Percentiles rank a stretch among this genome's conserved stretches.
Evolutionary conservation across 139 green algal genomes (phyloP).

Genomic region (Coelastrella sp.): DNA sequence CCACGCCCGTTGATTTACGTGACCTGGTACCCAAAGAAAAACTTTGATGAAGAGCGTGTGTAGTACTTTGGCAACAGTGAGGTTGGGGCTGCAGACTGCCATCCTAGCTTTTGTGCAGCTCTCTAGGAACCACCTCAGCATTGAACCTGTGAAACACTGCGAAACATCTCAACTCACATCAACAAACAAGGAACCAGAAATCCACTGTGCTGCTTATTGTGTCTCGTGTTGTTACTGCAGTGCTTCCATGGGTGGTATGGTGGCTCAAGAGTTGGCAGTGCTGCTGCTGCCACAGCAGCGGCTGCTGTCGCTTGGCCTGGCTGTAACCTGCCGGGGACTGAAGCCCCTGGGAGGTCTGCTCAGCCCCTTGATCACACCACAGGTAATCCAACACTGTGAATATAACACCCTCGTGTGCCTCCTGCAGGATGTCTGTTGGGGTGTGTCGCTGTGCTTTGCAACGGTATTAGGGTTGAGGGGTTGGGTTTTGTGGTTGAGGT

Average conservation of each 20-base stretch:
- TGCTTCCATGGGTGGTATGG: conserved; percentile 51
- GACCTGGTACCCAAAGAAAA: no score
- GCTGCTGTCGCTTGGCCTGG: conserved; percentile 25
- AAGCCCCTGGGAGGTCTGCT: conserved; percentile 34
- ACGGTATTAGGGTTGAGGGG: no score
- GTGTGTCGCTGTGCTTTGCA: no score
- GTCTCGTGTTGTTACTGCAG: not conserved
- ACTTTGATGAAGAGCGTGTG: no score
- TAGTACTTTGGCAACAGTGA: no score
- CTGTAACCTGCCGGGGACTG: conserved; percentile 42
- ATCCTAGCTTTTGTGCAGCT: not conserved
- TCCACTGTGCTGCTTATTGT: not conserved
- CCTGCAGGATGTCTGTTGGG: no score
- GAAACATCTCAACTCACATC: not conserved
- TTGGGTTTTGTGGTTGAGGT: no score
- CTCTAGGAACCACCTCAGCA: no score
- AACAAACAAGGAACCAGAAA: not conserved
- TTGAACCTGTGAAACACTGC: no score
- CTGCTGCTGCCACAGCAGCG: conserved; percentile 25
- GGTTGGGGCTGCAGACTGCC: not conserved
- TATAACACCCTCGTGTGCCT: no score
- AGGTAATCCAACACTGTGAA: conserved; percentile 6
- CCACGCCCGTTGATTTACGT: no score
- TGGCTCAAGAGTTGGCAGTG: conserved; percentile 45
- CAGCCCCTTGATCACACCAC: conserved; percentile 7